Base-by-base conservation (phyloP, 2,329 filamentous ascomycete genomes). In the Botrytis paeoniae region DNA sequence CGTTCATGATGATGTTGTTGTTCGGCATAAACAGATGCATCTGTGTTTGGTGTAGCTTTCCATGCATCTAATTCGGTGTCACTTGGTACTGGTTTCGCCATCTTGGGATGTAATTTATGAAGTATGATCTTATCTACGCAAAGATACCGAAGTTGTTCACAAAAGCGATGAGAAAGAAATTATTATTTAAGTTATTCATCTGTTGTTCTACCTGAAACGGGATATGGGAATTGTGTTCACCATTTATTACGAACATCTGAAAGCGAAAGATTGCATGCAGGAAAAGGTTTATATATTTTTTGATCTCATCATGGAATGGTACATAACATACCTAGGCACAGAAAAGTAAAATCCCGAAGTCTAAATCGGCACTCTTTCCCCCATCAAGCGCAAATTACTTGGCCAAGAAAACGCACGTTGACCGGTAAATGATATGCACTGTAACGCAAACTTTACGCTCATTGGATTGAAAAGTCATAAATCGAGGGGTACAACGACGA, bases 401-500 rank as follows among this genome's bases (percentile, higher is more conserved):
- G 45, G 10, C 22, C 22, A 39, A 29, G 32, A 39, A 29, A n/a
- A 12, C 48, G 64, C 64, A 51, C 37, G 32, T 20, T 54, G 20
- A 12, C 22, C 35, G 32, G 32, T 14, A 54, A 22, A 22, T 57
- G 12, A 8, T 6, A 66, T 59, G 48, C 29, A 25, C 32, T 62
- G 57, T 25, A 37, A n/a, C 20, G 43, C 12, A 70, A 63, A 8
- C 0, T 16, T 37, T 25, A 10, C 18, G 7, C 5, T 68, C 25
- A 72, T 72, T 60, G 70, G 70, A 3, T 8, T 60, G 25, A 16
- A 32, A 18, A n/a, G 45, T 25, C 35, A 48, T 39, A 0, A 39
- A 68, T 72, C 43, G 35, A 72, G 62, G 62, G 62, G 39, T 39
- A 41, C 48, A 59, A 18, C 29, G 70, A 59, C 57, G 37, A 66